Conservation (phyloP, 306 rosid species). For the Lathyrus aphaca region DNA sequence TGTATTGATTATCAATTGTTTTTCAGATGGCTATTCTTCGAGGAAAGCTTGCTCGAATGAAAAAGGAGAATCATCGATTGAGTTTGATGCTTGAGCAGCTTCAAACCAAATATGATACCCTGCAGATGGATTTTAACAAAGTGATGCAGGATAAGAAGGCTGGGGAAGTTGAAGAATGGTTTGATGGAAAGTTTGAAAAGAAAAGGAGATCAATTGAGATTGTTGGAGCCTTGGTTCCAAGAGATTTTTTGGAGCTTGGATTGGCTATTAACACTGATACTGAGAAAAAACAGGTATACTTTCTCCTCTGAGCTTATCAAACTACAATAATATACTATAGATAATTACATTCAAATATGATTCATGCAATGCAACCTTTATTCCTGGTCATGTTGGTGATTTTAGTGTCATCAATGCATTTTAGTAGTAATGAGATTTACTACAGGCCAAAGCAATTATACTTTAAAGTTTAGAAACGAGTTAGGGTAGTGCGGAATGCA, state of each 20-base stretch:
- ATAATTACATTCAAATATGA: neutral
- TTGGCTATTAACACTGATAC: constrained; percentile 46
- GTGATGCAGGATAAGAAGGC: constrained; percentile 49
- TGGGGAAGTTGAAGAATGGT: constrained; percentile 18
- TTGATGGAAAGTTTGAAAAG: constrained; percentile 35
- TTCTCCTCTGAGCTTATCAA: neutral
- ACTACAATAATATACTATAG: neutral
- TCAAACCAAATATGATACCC: constrained; percentile 44
- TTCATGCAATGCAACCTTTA: neutral
- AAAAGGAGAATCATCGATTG: constrained; percentile 59
- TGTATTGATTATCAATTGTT: neutral
- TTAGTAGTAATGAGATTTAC: no score
- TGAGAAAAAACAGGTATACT: constrained; percentile 69
- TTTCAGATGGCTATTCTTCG: constrained; percentile 59
- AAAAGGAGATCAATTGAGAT: constrained; percentile 33
- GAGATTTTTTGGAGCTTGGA: constrained; percentile 73
- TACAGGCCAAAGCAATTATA: no score
- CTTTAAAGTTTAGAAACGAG: no score
- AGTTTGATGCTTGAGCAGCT: constrained; percentile 49
- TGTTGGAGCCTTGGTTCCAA: constrained; percentile 48
- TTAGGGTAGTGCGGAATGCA: no score
- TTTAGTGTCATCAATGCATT: no score
- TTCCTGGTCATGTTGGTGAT: no score
- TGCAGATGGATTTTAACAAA: constrained; percentile 49
- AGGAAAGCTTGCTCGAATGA: constrained; percentile 59